These are phyloP conservation scores for Tympanopsis confertula DNA, from an alignment of 2,329 filamentous ascomycete genomes.

Conservation along the genomic window DNA sequence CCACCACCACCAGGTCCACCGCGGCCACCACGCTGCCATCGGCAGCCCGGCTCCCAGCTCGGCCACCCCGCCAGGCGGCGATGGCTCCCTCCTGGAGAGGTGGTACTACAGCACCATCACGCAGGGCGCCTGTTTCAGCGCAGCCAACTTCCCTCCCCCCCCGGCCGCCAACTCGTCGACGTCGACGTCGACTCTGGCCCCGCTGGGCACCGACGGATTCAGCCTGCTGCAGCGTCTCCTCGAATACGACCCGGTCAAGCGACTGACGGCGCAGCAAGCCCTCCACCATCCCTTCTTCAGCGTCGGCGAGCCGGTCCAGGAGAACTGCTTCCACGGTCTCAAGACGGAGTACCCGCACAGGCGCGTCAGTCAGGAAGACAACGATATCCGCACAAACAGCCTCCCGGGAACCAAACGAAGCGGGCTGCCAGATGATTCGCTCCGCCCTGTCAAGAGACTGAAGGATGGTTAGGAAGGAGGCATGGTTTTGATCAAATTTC, in stretches of 20 bases:
- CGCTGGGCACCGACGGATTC: constrained; percentile 66
- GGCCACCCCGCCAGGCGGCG: no score
- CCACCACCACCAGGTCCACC: not conserved
- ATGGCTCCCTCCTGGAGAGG: not conserved
- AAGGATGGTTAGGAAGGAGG: constrained; percentile 36
- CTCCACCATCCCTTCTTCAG: constrained; percentile 85
- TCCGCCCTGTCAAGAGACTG: constrained; percentile 50
- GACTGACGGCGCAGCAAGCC: constrained; percentile 77
- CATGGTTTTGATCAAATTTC: no score
- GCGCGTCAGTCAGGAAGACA: constrained; percentile 85
- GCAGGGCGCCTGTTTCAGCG: constrained; percentile 24
- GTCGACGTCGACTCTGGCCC: constrained; percentile 35
- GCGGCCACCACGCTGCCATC: not conserved
- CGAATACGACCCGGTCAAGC: constrained; percentile 83
- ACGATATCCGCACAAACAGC: constrained; percentile 85
- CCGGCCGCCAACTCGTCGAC: constrained; percentile 19
- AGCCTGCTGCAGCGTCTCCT: constrained; percentile 71
- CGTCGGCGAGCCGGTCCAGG: constrained; percentile 50
- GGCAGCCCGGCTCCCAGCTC: not conserved
- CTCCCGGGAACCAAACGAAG: constrained; percentile 84
- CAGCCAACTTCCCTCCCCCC: constrained; percentile 33
- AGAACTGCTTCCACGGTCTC: constrained; percentile 83
- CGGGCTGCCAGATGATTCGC: constrained; percentile 67
- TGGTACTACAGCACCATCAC: constrained; percentile 38
- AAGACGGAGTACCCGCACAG: constrained; percentile 82